Percentiles rank a stretch among this genome's conserved stretches.
Conservation (phyloP, 2,329 filamentous ascomycete genomes). For the Alternaria postmessia region DNA sequence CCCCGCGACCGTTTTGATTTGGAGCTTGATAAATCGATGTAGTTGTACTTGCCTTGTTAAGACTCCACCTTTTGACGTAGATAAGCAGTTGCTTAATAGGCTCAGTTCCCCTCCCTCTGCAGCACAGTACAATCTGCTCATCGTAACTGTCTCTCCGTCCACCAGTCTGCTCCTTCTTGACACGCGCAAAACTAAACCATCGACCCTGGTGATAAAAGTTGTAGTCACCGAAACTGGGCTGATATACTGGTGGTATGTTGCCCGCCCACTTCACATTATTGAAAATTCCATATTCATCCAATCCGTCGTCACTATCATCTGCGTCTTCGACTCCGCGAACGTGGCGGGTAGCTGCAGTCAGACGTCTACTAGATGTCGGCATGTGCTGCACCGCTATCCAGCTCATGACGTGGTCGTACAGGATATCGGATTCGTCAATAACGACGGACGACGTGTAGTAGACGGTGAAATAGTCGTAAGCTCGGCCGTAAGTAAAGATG, state of each 20-base stretch:
- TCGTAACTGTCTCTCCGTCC: conserved; percentile 42
- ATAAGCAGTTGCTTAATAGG: conserved; percentile 59
- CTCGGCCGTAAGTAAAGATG: conserved; percentile 45
- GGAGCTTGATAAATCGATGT: conserved; percentile 58
- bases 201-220: conserved; percentile 54
- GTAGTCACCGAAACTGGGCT: conserved; percentile 58
- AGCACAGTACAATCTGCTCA: conserved; percentile 56
- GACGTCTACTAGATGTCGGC: conserved; percentile 46
- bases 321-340: conserved; percentile 44
- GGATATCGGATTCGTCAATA: neutral
- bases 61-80: conserved; percentile 55
- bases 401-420: neutral
- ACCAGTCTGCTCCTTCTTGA: conserved; percentile 38
- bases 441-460: neutral
- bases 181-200: conserved; percentile 51
- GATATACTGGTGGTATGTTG: conserved; percentile 57
- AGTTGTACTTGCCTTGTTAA: conserved; percentile 53
- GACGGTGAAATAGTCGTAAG: conserved; percentile 15
- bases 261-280: conserved; percentile 60
- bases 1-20: conserved; percentile 16
- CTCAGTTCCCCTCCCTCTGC: conserved; percentile 56
- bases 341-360: conserved; percentile 45
- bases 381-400: neutral
- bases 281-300: conserved; percentile 49
- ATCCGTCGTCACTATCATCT: conserved; percentile 15